phyloP scores from a whole-genome alignment of 441 rosid species.

The Euphorbia corollata region DNA sequence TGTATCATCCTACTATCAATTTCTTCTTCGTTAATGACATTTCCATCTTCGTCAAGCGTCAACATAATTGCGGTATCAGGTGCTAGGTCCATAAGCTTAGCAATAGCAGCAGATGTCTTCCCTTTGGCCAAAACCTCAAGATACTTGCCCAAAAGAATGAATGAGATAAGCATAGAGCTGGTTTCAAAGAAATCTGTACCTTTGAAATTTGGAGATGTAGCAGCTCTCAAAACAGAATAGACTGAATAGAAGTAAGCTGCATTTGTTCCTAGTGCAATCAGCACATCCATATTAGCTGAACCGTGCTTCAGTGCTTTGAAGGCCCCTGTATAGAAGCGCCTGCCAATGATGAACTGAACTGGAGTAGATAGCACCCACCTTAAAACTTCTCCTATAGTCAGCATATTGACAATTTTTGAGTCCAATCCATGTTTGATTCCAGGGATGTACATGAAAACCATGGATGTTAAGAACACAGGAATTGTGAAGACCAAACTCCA shows the following conservation, averaged over 20 bases:
- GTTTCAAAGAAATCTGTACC: slow-evolving; percentile 90
- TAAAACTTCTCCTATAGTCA: slow-evolving; percentile 52
- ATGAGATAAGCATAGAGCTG: slow-evolving; percentile 88
- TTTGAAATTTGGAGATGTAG: slow-evolving; percentile 48
- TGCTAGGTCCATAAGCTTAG: slow-evolving; percentile 79
- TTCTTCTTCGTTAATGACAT: slow-evolving; percentile 57
- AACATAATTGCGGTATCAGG: slow-evolving; percentile 67
- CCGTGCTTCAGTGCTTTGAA: slow-evolving; percentile 66
- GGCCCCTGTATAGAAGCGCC: slow-evolving; percentile 70
- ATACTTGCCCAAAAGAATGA: slow-evolving; percentile 85
- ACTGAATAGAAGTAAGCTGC: slow-evolving; percentile 89
- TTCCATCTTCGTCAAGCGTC: slow-evolving; percentile 53
- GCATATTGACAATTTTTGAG: slow-evolving; percentile 63
- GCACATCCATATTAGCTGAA: slow-evolving; percentile 91
- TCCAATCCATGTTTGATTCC: slow-evolving; percentile 49
- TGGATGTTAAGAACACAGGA: slow-evolving; percentile 72
- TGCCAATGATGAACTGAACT: slow-evolving; percentile 77
- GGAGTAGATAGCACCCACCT: slow-evolving; percentile 78
- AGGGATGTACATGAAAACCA: slow-evolving; percentile 80
- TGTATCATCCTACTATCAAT: slow-evolving; percentile 77
- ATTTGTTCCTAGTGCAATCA: slow-evolving; percentile 84
- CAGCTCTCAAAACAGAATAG: slow-evolving; percentile 68
- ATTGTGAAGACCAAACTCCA: slow-evolving; percentile 85
- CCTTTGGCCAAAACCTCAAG: slow-evolving; percentile 82
- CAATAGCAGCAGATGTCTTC: slow-evolving; percentile 86